These are phyloP conservation scores for Fusarium sp. DNA, from an alignment of 2,329 filamentous ascomycete genomes.

Conservation along the genomic window DNA sequence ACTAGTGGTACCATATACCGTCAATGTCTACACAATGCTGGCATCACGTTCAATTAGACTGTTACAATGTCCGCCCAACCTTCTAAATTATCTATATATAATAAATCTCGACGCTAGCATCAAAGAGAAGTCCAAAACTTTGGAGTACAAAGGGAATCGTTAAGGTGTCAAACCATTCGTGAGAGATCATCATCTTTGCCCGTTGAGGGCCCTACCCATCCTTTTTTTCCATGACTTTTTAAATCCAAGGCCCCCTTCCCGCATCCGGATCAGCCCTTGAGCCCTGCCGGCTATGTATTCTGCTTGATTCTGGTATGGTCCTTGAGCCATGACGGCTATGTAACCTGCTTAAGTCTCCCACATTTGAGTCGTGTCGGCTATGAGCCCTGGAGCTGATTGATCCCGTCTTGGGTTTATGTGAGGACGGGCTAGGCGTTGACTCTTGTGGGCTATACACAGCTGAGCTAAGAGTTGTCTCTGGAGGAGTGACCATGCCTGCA, in stretches of 20 bases:
- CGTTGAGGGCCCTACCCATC: background rate
- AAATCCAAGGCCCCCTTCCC: slow-evolving; percentile 37
- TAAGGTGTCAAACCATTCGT: slow-evolving; percentile 25
- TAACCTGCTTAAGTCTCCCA: slow-evolving; percentile 21
- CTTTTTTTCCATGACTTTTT: slow-evolving; percentile 8
- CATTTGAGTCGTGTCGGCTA: slow-evolving; percentile 29
- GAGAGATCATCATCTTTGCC: slow-evolving; percentile 25
- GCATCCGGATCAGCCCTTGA: slow-evolving; percentile 23
- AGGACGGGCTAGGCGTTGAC: slow-evolving; percentile 24
- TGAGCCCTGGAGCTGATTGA: slow-evolving; percentile 37
- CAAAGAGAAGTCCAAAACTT: slow-evolving; percentile 16
- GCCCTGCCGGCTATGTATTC: slow-evolving; percentile 29
- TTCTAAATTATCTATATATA: slow-evolving; percentile 25
- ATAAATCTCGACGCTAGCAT: slow-evolving; percentile 15
- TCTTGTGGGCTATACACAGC: slow-evolving; percentile 61
- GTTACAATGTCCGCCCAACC: background rate
- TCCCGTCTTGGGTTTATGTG: slow-evolving; percentile 30
- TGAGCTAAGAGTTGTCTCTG: slow-evolving; percentile 59
- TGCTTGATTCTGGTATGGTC: slow-evolving; percentile 6
- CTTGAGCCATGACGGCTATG: slow-evolving; percentile 34
- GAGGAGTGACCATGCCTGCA: slow-evolving; percentile 33
- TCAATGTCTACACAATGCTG: background rate
- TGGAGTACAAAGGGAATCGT: slow-evolving; percentile 30
- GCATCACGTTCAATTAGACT: background rate
- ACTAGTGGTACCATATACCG: background rate